A percentile compares a stretch with the other conserved stretches of the same genome.
These are phyloP conservation scores for Chaetoceros muelleri DNA, from an alignment of 108 stramenopile genomes.

Conservation along the genomic window DNA sequence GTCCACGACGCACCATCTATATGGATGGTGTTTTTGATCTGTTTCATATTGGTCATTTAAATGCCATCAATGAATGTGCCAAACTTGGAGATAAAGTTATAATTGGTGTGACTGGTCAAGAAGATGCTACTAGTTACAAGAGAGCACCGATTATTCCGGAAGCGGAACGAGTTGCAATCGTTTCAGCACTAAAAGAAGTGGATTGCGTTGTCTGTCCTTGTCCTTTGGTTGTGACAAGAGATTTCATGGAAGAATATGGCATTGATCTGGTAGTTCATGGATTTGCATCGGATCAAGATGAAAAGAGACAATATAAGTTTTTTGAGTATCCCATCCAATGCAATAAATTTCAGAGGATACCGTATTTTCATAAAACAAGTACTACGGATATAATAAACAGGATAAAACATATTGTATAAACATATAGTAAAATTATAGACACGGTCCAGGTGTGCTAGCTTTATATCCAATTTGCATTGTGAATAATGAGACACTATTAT, in stretches of 20 bases:
- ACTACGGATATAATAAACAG: conserved; percentile 48
- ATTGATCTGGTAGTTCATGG: conserved; percentile 76
- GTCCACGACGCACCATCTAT: conserved; percentile 37
- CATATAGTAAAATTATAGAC: too few species aligned
- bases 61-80: conserved; percentile 52
- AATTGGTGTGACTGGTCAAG: conserved; percentile 58
- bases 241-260: conserved; percentile 41
- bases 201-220: conserved; percentile 56
- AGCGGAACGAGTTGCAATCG: conserved; percentile 41
- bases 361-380: conserved; percentile 38
- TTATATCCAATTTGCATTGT: too few species aligned
- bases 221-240: conserved; percentile 48
- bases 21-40: conserved; percentile 73
- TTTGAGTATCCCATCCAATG: conserved; percentile 30
- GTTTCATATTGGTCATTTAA: conserved; percentile 67
- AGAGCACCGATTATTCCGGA: conserved; percentile 46
- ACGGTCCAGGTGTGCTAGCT: too few species aligned
- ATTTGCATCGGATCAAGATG: conserved; percentile 47
- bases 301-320: conserved; percentile 41
- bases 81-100: conserved; percentile 38
- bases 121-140: conserved; percentile 59
- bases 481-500: too few species aligned
- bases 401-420: too few species aligned
- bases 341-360: conserved; percentile 45
- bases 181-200: conserved; percentile 31